Base-by-base conservation (phyloP, 1,139 yeast genomes). In the Diutina sp. region DNA sequence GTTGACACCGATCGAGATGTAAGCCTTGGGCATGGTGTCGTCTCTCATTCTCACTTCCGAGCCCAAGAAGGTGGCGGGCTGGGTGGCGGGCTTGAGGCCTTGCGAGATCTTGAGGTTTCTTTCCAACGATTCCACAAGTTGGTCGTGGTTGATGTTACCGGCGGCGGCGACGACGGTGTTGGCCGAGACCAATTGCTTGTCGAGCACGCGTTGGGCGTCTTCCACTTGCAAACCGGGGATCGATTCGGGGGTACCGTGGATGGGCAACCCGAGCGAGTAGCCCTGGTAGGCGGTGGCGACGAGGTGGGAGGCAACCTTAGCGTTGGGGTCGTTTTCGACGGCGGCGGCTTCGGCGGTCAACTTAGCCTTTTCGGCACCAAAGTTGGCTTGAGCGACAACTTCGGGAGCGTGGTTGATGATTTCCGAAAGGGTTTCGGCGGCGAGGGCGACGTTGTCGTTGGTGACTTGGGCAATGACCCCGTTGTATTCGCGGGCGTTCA, bases 41-140 rank as follows among this genome's bases (percentile, higher is more conserved):
- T 87, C 95, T 83, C 95, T 85, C 77, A 86, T 75, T 80, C 90
- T 84, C 63, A 86, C 84, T 71, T 87, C 95, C 57, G 93, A 86
- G 67, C 95, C 95, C 70, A 87, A 79, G 80, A 86, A 87, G 53
- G 82, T 69, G 59, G 85, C 81, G 59, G 82, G 76, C 62, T 74
- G 73, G 58, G 69, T 68, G 53, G 76, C 74, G 63, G 85, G 84
- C 68, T 80, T 82, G 59, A 75, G 71, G 60, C 87, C 89, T 57
- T 77, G 70, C 58, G 78, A 68, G 58, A 85, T 65, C 55, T 72
- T 65, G 60, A 80, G 69, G 57, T 73, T 69, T 60, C 74, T 69
- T 67, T 83, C 85, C 61, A 86, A 79, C 58, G 84, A 77, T 59
- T 82, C 83, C 61, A 84, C 88, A 63, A 87, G 75, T 59, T 78